Base-by-base conservation (phyloP, 768 basidiomycete genomes). In the Filobasidium wieringae region DNA sequence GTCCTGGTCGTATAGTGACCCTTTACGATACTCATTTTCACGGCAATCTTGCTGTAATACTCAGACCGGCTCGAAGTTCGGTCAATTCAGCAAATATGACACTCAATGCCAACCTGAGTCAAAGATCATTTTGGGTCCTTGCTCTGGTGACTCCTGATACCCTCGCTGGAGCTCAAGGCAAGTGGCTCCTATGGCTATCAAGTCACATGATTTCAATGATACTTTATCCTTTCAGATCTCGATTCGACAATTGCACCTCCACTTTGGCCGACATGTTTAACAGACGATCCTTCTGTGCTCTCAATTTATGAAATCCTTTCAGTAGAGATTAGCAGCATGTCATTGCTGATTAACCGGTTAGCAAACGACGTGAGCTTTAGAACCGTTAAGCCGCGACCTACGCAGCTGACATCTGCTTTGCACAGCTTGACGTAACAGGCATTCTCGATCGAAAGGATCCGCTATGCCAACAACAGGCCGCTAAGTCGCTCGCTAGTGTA, bases 1-100 rank as follows among this genome's bases (percentile, higher is more conserved):
- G 76, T 15, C 68, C 82, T 0, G 93, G 93, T 2, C 79, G 95
- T 54, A 82, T 96, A 19, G 82, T 97, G 2, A 72, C 97, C 33
- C 75, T 99, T 33, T 81, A 84, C 56, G 51, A 47, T 41, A 43
- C 93, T 90, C 87, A 89, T 70, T 91, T 88, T 71, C 77, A 75
- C 56, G 78, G 77, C 17, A 85, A 83, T 52, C 72, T 83, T 22
- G 91, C 81, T 5, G 77, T 92, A 26, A 64, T 93, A 15, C 77
- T 95, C 34, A 85, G 84, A 67, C 78, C 77, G 47, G 82, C 81
- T 45, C 81, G 78, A 2, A 53, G 39, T 1, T 66, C 63, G 54
- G 33, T 61, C 24, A 64, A 64, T 39, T 57, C 64, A 3, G 72
- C 68, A 47, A 59, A 62, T 14, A 67, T 63, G 36, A 78, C 77